A percentile compares a stretch with the other conserved stretches of the same genome.
phyloP scores from a whole-genome alignment of 768 basidiomycete genomes.

The Termitomyces titanicus region DNA sequence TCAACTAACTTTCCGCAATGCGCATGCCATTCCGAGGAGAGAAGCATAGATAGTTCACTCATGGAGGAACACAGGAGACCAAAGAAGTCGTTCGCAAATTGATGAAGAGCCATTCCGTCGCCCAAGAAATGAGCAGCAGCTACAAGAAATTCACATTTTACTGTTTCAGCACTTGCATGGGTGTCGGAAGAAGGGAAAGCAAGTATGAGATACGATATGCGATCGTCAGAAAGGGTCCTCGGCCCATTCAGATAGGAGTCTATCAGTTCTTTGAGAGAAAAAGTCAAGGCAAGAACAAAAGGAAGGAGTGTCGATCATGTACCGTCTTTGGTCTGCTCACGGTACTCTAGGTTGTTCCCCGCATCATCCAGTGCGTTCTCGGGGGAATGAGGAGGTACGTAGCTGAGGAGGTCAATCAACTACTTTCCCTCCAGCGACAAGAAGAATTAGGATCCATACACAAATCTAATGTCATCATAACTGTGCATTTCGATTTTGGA shows the following conservation, averaged over 20 bases:
- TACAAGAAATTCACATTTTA: conserved; percentile 60
- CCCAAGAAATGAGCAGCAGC: conserved; percentile 81
- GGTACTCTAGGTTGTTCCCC: conserved; percentile 45
- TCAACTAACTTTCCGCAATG: conserved; percentile 19
- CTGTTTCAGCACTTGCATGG: conserved; percentile 12
- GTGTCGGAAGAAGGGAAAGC: conserved; percentile 22
- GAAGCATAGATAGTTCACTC: conserved; percentile 24
- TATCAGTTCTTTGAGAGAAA: conserved; percentile 47
- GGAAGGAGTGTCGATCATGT: not conserved
- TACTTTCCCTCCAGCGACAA: not conserved
- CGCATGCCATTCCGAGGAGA: conserved; percentile 30
- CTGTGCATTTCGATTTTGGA: conserved; percentile 54
- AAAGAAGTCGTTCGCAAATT: conserved; percentile 80
- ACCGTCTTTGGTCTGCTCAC: conserved; percentile 54
- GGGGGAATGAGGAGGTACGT: conserved; percentile 37
- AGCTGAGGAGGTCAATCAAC: conserved; percentile 36
- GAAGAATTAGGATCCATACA: conserved; percentile 40
- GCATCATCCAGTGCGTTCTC: conserved; percentile 47
- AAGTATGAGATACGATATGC: conserved; percentile 66
- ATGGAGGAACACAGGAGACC: conserved; percentile 45
- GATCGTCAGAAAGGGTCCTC: conserved; percentile 62
- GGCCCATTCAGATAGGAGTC: conserved; percentile 74
- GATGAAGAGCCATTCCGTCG: conserved; percentile 85
- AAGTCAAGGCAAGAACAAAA: not conserved
- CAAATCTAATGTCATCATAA: conserved; percentile 64